These are phyloP conservation scores for Boletellus emodensis DNA, from an alignment of 768 basidiomycete species.

Conservation along the genomic window DNA sequence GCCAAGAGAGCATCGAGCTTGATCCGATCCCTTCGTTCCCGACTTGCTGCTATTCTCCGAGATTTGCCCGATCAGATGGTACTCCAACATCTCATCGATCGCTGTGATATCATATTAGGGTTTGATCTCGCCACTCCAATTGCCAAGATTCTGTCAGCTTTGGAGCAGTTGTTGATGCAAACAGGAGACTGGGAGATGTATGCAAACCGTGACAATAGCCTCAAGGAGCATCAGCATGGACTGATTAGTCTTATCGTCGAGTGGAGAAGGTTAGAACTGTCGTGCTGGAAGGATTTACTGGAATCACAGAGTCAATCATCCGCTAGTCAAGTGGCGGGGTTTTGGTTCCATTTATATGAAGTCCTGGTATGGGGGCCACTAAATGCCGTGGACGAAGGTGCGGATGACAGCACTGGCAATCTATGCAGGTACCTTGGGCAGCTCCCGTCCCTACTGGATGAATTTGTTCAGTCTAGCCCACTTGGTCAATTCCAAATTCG, in stretches of 20 bases:
- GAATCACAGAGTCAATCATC: conserved; percentile 59
- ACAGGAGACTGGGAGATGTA: conserved; percentile 97
- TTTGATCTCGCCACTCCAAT: conserved; percentile 67
- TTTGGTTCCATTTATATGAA: conserved; percentile 93
- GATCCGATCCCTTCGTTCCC: conserved; percentile 46
- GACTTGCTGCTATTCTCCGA: conserved; percentile 53
- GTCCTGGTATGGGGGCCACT: conserved; percentile 61
- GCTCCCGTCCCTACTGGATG: conserved; percentile 74
- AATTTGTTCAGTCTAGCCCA: conserved; percentile 71
- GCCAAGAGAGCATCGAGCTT: conserved; percentile 55
- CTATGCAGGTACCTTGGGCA: conserved; percentile 54
- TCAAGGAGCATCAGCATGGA: conserved; percentile 61
- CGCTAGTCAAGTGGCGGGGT: conserved; percentile 50
- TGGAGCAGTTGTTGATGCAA: conserved; percentile 83
- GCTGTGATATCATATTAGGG: conserved; percentile 61
- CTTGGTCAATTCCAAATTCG: conserved; percentile 78
- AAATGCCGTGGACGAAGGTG: conserved; percentile 42
- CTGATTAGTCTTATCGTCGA: conserved; percentile 73
- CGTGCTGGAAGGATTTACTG: conserved; percentile 81
- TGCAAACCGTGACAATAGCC: conserved; percentile 85
- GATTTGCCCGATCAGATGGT: conserved; percentile 99
- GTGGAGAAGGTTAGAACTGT: conserved; percentile 87
- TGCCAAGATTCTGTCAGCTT: conserved; percentile 73
- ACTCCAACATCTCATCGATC: conserved; percentile 73
- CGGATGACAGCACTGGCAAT: conserved; percentile 27